Percentiles rank a stretch among this genome's conserved stretches.
Evolutionary conservation across 148 eudicot species (phyloP).

Genomic region (Diospyros lotus): DNA sequence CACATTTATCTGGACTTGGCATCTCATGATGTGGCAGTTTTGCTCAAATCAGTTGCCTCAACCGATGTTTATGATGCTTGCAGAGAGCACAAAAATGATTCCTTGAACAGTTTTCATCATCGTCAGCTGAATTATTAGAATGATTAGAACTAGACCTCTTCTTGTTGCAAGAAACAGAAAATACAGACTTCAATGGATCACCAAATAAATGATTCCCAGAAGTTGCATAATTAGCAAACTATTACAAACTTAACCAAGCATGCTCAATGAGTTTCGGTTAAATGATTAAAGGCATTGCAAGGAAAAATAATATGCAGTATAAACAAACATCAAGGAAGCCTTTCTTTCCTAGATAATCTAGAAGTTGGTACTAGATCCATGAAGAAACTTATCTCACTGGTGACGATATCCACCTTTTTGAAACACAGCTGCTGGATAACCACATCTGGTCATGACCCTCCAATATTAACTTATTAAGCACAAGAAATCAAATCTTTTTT

Average conservation of each 20-base stretch:
- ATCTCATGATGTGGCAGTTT: neutral
- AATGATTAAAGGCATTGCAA: slow-evolving; percentile 1
- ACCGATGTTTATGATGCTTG: neutral
- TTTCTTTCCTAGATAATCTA: neutral
- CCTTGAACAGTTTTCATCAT: no score
- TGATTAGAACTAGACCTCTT: neutral
- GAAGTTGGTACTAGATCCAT: neutral
- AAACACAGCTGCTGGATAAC: neutral
- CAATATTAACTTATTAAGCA: neutral
- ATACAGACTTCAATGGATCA: neutral
- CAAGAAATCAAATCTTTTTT: neutral
- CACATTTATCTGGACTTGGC: slow-evolving; percentile 11
- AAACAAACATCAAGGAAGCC: neutral
- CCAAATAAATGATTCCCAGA: slow-evolving; percentile 4
- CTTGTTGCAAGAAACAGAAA: neutral
- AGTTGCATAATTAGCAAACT: slow-evolving; percentile 8
- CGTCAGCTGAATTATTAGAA: neutral
- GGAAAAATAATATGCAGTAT: neutral
- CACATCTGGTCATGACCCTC: neutral
- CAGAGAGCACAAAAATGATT: no score
- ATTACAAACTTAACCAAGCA: neutral
- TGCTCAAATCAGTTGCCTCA: neutral
- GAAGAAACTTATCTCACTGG: slow-evolving; percentile 1
- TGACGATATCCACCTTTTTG: neutral
- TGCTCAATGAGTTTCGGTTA: neutral